Conservation (phyloP, 441 rosid species). For the Adansonia madagascariensis region DNA sequence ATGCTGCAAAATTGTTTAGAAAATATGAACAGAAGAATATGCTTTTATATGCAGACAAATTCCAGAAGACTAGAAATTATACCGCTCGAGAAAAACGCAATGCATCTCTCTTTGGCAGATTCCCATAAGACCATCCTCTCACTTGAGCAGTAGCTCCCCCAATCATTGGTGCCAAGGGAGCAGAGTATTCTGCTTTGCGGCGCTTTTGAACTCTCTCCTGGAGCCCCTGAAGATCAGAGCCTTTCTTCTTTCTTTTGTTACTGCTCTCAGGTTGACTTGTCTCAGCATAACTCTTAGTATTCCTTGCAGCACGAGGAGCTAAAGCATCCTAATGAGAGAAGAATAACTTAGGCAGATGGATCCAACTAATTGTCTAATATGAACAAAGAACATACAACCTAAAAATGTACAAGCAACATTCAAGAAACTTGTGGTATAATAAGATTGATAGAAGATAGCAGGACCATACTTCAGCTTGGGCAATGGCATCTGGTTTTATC, state of each 20-base stretch:
- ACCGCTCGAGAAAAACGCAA: slow-evolving; percentile 94
- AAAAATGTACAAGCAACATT: neutral
- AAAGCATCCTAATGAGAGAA: slow-evolving; percentile 69
- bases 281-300: slow-evolving; percentile 89
- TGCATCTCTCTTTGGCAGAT: slow-evolving; percentile 95
- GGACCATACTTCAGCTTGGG: slow-evolving; percentile 79
- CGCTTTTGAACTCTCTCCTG: slow-evolving; percentile 80
- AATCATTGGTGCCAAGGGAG: slow-evolving; percentile 67
- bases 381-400: neutral
- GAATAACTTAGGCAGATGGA: slow-evolving; percentile 20
- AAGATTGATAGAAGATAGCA: slow-evolving; percentile 26
- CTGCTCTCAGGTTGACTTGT: slow-evolving; percentile 64
- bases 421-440: slow-evolving; percentile 19
- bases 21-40: neutral
- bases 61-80: slow-evolving; percentile 33
- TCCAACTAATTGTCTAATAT: slow-evolving; percentile 8
- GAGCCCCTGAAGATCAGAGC: slow-evolving; percentile 66
- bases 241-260: slow-evolving; percentile 89
- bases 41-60: slow-evolving; percentile 1
- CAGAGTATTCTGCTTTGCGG: slow-evolving; percentile 74
- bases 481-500: slow-evolving; percentile 96
- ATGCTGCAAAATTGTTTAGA: neutral
- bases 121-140: slow-evolving; percentile 97
- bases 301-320: slow-evolving; percentile 98
- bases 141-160: slow-evolving; percentile 99